phyloP scores from a whole-genome alignment of 805 yeast genomes.

The Alloascoidea hylecoeti region DNA sequence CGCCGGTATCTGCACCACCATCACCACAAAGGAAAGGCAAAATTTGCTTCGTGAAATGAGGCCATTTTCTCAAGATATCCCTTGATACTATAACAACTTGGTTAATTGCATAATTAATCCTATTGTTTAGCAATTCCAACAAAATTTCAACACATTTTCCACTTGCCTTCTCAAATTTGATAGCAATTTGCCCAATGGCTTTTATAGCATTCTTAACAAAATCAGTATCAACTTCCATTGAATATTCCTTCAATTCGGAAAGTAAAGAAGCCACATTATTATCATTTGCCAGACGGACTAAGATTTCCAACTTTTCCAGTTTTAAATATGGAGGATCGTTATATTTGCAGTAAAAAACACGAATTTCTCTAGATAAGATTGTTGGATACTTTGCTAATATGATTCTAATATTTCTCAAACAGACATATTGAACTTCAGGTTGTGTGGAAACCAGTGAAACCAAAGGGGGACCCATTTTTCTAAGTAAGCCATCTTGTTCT shows the following conservation, averaged over 20 bases:
- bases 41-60: slow-evolving; percentile 39
- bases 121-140: slow-evolving; percentile 55
- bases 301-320: slow-evolving; percentile 85
- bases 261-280: slow-evolving; percentile 48
- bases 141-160: slow-evolving; percentile 53
- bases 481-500: slow-evolving; percentile 30
- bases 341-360: slow-evolving; percentile 83
- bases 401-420: slow-evolving; percentile 80
- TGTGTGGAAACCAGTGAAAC: slow-evolving; percentile 80
- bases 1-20: too few species aligned
- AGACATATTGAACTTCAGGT: slow-evolving; percentile 92
- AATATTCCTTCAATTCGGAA: slow-evolving; percentile 74
- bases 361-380: slow-evolving; percentile 60
- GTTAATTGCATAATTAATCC: slow-evolving; percentile 64
- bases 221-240: slow-evolving; percentile 76
- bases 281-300: slow-evolving; percentile 63
- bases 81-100: slow-evolving; percentile 67
- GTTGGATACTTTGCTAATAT: slow-evolving; percentile 81
- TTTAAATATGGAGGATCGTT: slow-evolving; percentile 89
- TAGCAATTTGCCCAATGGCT: slow-evolving; percentile 84
- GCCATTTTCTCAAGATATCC: slow-evolving; percentile 62
- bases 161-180: slow-evolving; percentile 54
- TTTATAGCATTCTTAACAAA: slow-evolving; percentile 84
- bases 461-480: slow-evolving; percentile 70
- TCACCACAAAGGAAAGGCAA: slow-evolving; percentile 28